These are phyloP conservation scores for Xylaria cubensis DNA, from an alignment of 495 filamentous ascomycete genomes.

Conservation along the genomic window DNA sequence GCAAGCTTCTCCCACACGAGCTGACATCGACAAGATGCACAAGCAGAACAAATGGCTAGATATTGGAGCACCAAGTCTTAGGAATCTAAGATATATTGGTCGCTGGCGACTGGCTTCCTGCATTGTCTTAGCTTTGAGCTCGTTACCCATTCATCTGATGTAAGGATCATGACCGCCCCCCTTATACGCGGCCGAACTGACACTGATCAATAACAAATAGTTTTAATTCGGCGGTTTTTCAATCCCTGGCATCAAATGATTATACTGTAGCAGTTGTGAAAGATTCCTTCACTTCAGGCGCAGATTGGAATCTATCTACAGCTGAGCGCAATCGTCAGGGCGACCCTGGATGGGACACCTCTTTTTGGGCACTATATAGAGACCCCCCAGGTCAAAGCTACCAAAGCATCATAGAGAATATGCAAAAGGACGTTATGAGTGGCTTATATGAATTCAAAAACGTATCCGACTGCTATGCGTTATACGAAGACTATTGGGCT, in stretches of 20 bases:
- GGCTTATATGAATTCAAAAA: slow-evolving; percentile 29
- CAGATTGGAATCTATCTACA: slow-evolving; percentile 25
- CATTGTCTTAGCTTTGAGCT: slow-evolving; percentile 39
- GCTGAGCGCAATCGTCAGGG: slow-evolving; percentile 20
- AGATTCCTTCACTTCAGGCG: slow-evolving; percentile 36
- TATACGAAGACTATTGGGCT: slow-evolving; percentile 40
- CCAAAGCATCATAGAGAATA: slow-evolving; percentile 29
- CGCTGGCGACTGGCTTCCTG: slow-evolving; percentile 41
- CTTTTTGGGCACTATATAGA: slow-evolving; percentile 22
- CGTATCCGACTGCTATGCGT: slow-evolving; percentile 35
- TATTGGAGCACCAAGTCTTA: slow-evolving; percentile 49
- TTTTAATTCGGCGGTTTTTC: slow-evolving; percentile 54
- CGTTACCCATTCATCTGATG: slow-evolving; percentile 47
- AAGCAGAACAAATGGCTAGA: slow-evolving; percentile 43
- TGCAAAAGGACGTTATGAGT: slow-evolving; percentile 32
- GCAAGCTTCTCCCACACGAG: slow-evolving; percentile 47
- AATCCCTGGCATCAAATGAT: slow-evolving; percentile 46
- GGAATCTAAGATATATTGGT: slow-evolving; percentile 42
- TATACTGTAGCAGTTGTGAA: slow-evolving; percentile 46
- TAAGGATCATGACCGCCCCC: slow-evolving; percentile 15
- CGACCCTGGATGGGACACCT: slow-evolving; percentile 30
- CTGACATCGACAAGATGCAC: slow-evolving; percentile 49
- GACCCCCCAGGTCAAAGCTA: slow-evolving; percentile 26
- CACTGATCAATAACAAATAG: slow-evolving; percentile 31
- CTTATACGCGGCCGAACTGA: not conserved